phyloP scores from a whole-genome alignment of 2,329 filamentous ascomycete genomes.

The Nothophoma quercina region DNA sequence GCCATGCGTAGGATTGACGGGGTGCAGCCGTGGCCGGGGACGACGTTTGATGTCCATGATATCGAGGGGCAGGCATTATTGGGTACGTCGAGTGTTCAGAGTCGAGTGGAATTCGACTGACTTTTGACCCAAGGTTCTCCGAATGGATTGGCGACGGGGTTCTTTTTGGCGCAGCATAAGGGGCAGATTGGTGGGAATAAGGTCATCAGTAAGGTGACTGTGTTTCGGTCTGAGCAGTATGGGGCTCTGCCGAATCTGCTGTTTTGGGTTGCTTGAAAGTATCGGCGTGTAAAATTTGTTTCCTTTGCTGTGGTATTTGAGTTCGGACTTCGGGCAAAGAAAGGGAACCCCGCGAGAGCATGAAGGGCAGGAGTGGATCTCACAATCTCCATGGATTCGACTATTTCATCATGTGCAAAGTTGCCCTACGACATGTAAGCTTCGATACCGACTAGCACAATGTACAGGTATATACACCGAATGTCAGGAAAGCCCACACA shows the following conservation, averaged over 20 bases:
- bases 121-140: slow-evolving; percentile 4
- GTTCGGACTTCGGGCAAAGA: too few species aligned
- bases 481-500: too few species aligned
- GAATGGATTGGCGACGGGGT: slow-evolving; percentile 13
- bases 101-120: not conserved
- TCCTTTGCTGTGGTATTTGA: too few species aligned
- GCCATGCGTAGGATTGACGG: not conserved
- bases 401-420: too few species aligned
- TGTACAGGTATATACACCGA: too few species aligned
- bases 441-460: too few species aligned
- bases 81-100: not conserved
- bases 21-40: slow-evolving; percentile 14
- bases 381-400: too few species aligned
- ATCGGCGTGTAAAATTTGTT: too few species aligned
- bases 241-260: slow-evolving; percentile 1
- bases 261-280: not conserved
- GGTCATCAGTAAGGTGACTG: slow-evolving; percentile 11
- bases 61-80: slow-evolving; percentile 11
- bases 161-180: slow-evolving; percentile 23
- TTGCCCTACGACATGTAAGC: too few species aligned
- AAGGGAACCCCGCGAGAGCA: too few species aligned
- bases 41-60: slow-evolving; percentile 6
- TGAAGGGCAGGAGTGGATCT: too few species aligned
- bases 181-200: slow-evolving; percentile 12
- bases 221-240: slow-evolving; percentile 14